Evolutionary conservation across 139 green algal species (phyloP).

Genomic region (Microglena sp.): DNA sequence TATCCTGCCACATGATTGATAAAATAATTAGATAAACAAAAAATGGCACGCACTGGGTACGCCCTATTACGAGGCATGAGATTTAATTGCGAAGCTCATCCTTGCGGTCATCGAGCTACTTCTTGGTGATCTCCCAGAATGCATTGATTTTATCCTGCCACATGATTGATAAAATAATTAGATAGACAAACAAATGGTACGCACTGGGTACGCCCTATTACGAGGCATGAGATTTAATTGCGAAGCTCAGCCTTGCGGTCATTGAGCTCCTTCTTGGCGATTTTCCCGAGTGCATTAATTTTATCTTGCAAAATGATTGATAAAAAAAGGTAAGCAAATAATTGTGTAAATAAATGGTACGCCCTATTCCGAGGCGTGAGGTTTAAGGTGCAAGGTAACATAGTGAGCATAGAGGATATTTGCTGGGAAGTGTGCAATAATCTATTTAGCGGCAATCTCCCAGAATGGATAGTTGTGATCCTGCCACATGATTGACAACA

Average conservation of each 20-base stretch:
- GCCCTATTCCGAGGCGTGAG: not conserved
- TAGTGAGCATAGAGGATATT: constrained; percentile 67
- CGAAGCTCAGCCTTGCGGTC: constrained; percentile 66
- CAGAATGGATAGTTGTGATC: constrained; percentile 90
- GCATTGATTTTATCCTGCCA: constrained; percentile 88
- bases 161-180: not conserved
- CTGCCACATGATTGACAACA: constrained; percentile 43
- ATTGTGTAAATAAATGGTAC: too few species aligned
- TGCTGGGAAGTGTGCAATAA: too few species aligned
- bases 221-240: constrained; percentile 44
- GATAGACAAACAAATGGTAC: not conserved
- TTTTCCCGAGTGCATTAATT: constrained; percentile 86
- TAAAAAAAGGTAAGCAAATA: not conserved
- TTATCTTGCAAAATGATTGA: constrained; percentile 88
- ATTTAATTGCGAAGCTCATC: constrained; percentile 72
- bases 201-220: too few species aligned
- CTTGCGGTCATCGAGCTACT: constrained; percentile 69
- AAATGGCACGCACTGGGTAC: not conserved
- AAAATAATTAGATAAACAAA: not conserved
- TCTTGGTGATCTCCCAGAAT: constrained; percentile 89
- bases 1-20: constrained; percentile 81
- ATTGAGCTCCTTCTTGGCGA: constrained; percentile 82
- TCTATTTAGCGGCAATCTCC: constrained; percentile 84
- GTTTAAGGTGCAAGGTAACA: constrained; percentile 69
- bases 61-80: not conserved